A percentile compares a stretch with the other conserved stretches of the same genome.
phyloP scores from a whole-genome alignment of 1,284 basidiomycete genomes.

The Melampsora occidentalis region DNA sequence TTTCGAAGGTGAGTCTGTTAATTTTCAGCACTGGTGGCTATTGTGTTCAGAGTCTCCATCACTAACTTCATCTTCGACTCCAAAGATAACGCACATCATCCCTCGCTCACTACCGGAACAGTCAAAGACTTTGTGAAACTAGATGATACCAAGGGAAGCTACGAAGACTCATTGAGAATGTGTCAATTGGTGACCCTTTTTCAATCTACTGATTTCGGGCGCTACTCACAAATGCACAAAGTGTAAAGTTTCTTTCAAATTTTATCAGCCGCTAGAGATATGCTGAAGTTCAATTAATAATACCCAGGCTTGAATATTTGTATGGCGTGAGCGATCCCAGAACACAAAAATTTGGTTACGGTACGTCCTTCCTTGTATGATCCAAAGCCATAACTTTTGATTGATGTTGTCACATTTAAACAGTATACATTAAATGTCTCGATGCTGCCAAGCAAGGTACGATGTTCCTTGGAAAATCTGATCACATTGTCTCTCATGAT shows the following conservation, averaged over 20 bases:
- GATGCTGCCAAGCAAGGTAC: slow-evolving; percentile 39
- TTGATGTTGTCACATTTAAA: neutral
- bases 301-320: slow-evolving; percentile 29
- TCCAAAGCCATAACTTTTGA: no score
- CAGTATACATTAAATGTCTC: slow-evolving; percentile 40
- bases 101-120: slow-evolving; percentile 11
- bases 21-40: neutral
- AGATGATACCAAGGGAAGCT: neutral
- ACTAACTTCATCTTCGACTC: neutral
- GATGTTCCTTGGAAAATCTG: neutral
- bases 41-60: neutral
- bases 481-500: neutral
- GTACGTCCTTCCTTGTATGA: slow-evolving; percentile 12
- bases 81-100: neutral
- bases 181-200: slow-evolving; percentile 25
- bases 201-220: slow-evolving; percentile 27
- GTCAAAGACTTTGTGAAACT: slow-evolving; percentile 12
- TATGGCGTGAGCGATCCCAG: slow-evolving; percentile 21
- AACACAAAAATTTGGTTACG: slow-evolving; percentile 28
- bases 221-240: slow-evolving; percentile 38
- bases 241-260: slow-evolving; percentile 12
- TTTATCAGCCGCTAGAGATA: neutral
- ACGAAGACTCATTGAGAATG: slow-evolving; percentile 11
- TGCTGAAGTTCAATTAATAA: neutral
- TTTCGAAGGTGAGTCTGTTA: slow-evolving; percentile 1